Evolutionary conservation across 176 grass and related monocot genomes (phyloP), one percentile per base, ranked within the genome.

Genomic region (Musa beccarii): DNA sequence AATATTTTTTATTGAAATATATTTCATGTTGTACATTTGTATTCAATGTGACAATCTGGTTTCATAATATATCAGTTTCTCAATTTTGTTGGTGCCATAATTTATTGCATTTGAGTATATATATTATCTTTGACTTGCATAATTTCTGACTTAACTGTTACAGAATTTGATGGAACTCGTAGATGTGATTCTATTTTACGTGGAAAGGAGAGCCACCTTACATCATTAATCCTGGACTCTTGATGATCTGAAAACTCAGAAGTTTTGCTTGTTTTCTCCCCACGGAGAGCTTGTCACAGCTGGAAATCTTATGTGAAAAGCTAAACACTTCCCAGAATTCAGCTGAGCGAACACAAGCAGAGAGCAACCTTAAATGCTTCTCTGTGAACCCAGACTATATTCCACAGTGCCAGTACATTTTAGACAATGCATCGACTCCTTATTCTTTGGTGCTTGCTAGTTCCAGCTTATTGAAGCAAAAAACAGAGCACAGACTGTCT

Each of bases 401-500:
- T 87, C 83, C 81, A 17, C 96, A 99, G 68, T 99, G 91, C 79
- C 96, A 99, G 79, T 99, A 94, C 83, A 95, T 99, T 89, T 87
- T 99, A 83, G 96, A 99, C 79, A 99, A 99, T 88, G 96, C 96
- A 53, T 89, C 88, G 71, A 99, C 88, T 84, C 96, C 96, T 77
- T 99, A 95, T 81, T 91, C 91, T 71, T 79, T 89, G 83, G 94
- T 99, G 86, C 72, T 99, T 84, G 96, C 96, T 7, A 99, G 96
- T 86, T 94, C 96, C 86, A 94, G 90, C 74, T 87, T 99, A 70
- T 82, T 99, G 86, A 99, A 99, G 81, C 96, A 99, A 99, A 88
- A 94, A 50, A 89, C 88, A 1, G 91, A 94, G 64, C 85, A 77
- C 79, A 91, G 85, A 68, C 89, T 95, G 66, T 94, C 96, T 59